phyloP scores from a whole-genome alignment of 1,284 basidiomycete species.

The Leccinum angustisporum region DNA sequence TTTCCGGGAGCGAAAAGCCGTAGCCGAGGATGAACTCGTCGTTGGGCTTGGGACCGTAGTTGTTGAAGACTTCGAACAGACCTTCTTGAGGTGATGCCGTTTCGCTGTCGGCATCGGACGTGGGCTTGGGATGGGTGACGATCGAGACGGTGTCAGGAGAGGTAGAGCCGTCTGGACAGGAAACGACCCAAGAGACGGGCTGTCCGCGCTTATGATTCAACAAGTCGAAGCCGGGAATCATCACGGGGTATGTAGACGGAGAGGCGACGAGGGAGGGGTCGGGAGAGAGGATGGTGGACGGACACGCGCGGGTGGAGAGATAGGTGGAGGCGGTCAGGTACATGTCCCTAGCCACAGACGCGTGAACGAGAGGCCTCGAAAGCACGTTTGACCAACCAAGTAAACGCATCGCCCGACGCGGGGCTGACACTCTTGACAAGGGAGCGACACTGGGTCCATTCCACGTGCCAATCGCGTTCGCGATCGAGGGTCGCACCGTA shows the following conservation, averaged over 20 bases:
- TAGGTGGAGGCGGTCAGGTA: too few relatives aligned
- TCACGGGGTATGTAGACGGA: slow-evolving; percentile 65
- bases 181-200: slow-evolving; percentile 78
- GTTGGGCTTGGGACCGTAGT: slow-evolving; percentile 85
- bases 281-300: too few relatives aligned
- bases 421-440: slow-evolving; percentile 13
- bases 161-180: slow-evolving; percentile 32
- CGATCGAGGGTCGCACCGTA: slow-evolving; percentile 71
- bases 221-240: slow-evolving; percentile 83
- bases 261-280: slow-evolving; percentile 52
- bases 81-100: slow-evolving; percentile 38
- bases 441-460: slow-evolving; percentile 55
- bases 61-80: slow-evolving; percentile 75
- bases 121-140: not conserved
- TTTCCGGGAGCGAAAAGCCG: slow-evolving; percentile 75
- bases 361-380: too few relatives aligned
- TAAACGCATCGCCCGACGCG: too few relatives aligned
- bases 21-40: slow-evolving; percentile 86
- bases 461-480: slow-evolving; percentile 53
- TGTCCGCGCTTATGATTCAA: slow-evolving; percentile 77
- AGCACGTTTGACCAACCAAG: too few relatives aligned
- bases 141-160: not conserved
- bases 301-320: too few relatives aligned
- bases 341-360: too few relatives aligned
- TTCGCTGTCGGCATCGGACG: not conserved